Conservation (phyloP, 495 filamentous ascomycete species). For the Paragyromitra xinjiangensis region DNA sequence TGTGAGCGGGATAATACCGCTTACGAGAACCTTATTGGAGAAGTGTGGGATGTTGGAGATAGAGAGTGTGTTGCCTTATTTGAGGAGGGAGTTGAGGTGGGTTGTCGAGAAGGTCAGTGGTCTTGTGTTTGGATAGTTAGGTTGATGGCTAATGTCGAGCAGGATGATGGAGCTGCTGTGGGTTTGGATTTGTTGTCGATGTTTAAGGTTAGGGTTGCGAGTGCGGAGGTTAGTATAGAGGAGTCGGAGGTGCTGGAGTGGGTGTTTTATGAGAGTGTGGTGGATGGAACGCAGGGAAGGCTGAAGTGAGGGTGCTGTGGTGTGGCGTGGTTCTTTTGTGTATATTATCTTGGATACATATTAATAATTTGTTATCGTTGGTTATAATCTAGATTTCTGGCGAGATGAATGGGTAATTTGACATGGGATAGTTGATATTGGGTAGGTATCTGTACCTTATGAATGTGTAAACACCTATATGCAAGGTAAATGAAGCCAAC, state of each 20-base stretch:
- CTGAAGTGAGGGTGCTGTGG: conserved; percentile 2
- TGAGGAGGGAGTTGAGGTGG: conserved; percentile 44
- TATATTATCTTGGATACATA: neutral
- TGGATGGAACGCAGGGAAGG: conserved; percentile 17
- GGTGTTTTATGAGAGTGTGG: conserved; percentile 31
- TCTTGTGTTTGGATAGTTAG: neutral
- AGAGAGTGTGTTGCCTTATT: conserved; percentile 21
- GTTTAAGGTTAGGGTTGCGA: conserved; percentile 39
- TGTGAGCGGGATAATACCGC: conserved; percentile 16
- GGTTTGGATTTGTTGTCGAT: conserved; percentile 11
- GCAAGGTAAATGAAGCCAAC: neutral
- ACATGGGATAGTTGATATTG: neutral
- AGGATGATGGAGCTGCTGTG: conserved; percentile 20
- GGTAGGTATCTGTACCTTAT: neutral
- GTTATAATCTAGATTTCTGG: neutral
- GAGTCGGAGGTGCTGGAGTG: conserved; percentile 16
- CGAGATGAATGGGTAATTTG: neutral
- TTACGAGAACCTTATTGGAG: conserved; percentile 26
- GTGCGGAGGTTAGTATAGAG: conserved; percentile 10
- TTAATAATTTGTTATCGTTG: neutral
- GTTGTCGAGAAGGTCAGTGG: conserved; percentile 26
- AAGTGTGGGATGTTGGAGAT: conserved; percentile 21
- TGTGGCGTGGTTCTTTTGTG: neutral
- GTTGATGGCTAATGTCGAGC: neutral
- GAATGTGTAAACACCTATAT: neutral